Base-by-base conservation (phyloP, 495 filamentous ascomycete genomes). In the Pyrenula aspistea region DNA sequence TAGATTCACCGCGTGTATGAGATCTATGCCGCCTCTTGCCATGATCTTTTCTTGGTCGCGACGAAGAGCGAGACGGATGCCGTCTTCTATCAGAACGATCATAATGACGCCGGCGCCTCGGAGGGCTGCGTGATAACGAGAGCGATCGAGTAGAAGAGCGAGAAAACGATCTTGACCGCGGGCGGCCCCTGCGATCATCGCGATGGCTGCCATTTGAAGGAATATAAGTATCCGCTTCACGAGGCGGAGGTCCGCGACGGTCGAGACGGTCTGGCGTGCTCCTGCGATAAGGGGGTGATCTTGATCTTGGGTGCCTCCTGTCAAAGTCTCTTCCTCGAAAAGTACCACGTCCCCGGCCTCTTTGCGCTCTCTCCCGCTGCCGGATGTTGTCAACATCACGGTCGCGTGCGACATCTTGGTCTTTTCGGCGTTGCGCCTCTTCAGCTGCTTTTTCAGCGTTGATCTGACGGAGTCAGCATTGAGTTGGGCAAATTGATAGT, bases 361-460 rank as follows among this genome's bases (percentile, higher is more conserved):
- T 83, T 24, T 91, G 85, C 49, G 72, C 75, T 23, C 89, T 86
- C 62, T 95, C 90, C 56, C 84, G 76, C 53, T 86, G 81, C 63
- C 88, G 77, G 54, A 89, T 69, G 21, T 76, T 77, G 47, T 87
- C 82, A 25, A 91, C 55, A 49, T 86, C 77, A 51, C 76, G 71
- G 49, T 84, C 80, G 22, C 80, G 72, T 20, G 68, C 67, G 51
- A 68, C 70, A 51, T 88, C 86, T 60, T 80, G 72, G 62, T 91
- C 87, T 57, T 85, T 82, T 24, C 84, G 82, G 57, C 78, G 77
- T 47, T 85, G 83, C 15, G 78, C 79, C 57, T 87, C 81, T 68
- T 90, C 89, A 2, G 87, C 87, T 48, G 84, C 87, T 66, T 85
- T 90, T 60, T 94, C 89, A 10, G 87, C 84, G 55, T 91, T 86